phyloP scores from a whole-genome alignment of 2,329 filamentous ascomycete species.

The Penicillium expansum region DNA sequence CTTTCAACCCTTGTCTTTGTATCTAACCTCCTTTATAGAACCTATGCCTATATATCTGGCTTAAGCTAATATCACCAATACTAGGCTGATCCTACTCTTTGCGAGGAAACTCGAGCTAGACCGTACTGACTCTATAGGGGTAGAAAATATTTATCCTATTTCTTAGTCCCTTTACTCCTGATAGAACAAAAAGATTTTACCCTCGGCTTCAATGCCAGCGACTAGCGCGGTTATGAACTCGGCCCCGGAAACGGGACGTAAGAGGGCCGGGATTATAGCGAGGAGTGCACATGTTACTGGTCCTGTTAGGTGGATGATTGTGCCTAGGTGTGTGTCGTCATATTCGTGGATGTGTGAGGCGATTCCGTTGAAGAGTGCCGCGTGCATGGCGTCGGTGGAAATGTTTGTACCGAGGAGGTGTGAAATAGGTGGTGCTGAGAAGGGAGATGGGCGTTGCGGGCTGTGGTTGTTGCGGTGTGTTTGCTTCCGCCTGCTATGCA shows the following conservation, averaged over 20 bases:
- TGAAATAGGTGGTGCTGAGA: constrained; percentile 40
- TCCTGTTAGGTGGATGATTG: constrained; percentile 56
- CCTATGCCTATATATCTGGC: too few species aligned
- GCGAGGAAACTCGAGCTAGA: too few species aligned
- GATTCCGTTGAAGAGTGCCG: constrained; percentile 55
- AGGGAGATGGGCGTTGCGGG: constrained; percentile 33
- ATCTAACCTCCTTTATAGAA: too few species aligned
- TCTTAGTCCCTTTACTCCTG: too few species aligned
- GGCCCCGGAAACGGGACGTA: constrained; percentile 39
- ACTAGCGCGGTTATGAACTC: constrained; percentile 54
- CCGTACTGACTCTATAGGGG: too few species aligned
- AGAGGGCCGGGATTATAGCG: constrained; percentile 39
- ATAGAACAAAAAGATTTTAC: too few species aligned
- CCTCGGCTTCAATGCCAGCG: constrained; percentile 54
- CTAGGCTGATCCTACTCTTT: too few species aligned
- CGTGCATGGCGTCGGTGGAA: constrained; percentile 48
- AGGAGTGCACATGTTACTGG: constrained; percentile 53
- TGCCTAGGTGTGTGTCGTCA: constrained; percentile 57
- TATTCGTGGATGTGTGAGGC: constrained; percentile 57
- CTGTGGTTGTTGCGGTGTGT: constrained; percentile 46
- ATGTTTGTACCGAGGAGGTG: constrained; percentile 34
- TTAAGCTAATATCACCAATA: too few species aligned
- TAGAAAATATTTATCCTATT: too few species aligned
- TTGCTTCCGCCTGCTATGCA: constrained; percentile 53
- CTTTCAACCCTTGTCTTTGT: too few species aligned